Conservation (phyloP, 169 alveolate genomes). For the Plasmodium gaboni region DNA sequence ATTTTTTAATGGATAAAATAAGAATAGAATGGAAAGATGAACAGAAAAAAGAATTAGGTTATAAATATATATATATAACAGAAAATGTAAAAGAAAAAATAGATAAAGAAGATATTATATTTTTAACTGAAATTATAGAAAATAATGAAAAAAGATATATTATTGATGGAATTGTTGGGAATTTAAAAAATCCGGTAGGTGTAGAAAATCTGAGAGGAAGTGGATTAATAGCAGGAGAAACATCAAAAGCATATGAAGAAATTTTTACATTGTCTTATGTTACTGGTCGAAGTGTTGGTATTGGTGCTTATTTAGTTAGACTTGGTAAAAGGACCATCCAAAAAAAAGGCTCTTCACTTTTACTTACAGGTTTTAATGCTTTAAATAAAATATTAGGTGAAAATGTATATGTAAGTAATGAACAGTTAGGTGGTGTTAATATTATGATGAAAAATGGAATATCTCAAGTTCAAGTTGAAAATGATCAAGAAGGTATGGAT, state of each 20-base stretch:
- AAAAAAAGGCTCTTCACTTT: slow-evolving; percentile 88
- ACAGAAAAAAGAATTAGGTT: slow-evolving; percentile 84
- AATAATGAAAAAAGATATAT: slow-evolving; percentile 78
- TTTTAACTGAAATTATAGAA: slow-evolving; percentile 79
- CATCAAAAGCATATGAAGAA: slow-evolving; percentile 90
- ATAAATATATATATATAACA: slow-evolving; percentile 84
- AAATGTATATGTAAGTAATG: slow-evolving; percentile 90
- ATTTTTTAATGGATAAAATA: slow-evolving; percentile 80
- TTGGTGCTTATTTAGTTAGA: slow-evolving; percentile 91
- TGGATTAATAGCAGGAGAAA: slow-evolving; percentile 92
- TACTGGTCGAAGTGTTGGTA: slow-evolving; percentile 91
- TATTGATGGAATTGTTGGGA: slow-evolving; percentile 76
- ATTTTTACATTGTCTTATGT: slow-evolving; percentile 90
- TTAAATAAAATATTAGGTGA: slow-evolving; percentile 88
- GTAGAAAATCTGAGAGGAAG: slow-evolving; percentile 90
- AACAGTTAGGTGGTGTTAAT: slow-evolving; percentile 92
- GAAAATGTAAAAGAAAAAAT: slow-evolving; percentile 79
- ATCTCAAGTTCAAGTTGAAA: slow-evolving; percentile 88
- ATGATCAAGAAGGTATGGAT: slow-evolving; percentile 88
- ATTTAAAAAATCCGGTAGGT: slow-evolving; percentile 84
- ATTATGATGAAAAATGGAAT: slow-evolving; percentile 92
- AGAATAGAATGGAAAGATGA: slow-evolving; percentile 84
- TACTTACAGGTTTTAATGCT: slow-evolving; percentile 91
- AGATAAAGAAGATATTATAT: slow-evolving; percentile 78
- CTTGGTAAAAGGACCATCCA: slow-evolving; percentile 91